A percentile compares a stretch with the other conserved stretches of the same genome.
Conservation (phyloP, 2,329 filamentous ascomycete species). For the Scleromitrula shiraiana region DNA sequence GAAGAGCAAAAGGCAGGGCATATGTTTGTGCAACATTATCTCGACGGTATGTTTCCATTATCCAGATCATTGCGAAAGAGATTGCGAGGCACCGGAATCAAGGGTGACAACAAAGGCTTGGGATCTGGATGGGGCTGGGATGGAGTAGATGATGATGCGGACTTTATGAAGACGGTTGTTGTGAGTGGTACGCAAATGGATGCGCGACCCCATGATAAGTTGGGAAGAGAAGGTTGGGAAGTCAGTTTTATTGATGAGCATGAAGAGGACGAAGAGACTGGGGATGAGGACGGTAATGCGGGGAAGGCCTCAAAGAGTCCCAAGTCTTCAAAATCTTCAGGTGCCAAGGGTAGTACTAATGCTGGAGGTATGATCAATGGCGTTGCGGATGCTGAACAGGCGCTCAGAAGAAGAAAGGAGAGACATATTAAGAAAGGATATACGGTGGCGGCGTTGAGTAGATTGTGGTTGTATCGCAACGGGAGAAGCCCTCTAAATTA, state of each 20-base stretch:
- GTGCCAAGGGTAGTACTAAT: constrained; percentile 1
- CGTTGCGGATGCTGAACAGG: constrained; percentile 9
- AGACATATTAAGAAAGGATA: constrained; percentile 24
- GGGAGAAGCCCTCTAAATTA: constrained; percentile 40
- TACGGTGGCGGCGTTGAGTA: constrained; percentile 52
- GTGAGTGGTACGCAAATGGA: neutral
- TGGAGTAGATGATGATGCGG: neutral
- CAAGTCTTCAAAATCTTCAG: neutral
- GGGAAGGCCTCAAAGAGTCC: constrained; percentile 19
- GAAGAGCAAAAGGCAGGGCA: constrained; percentile 21
- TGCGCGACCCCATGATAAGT: neutral
- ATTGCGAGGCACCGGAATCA: constrained; percentile 16
- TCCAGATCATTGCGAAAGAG: constrained; percentile 1
- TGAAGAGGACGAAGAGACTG: constrained; percentile 33
- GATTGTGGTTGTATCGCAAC: constrained; percentile 56
- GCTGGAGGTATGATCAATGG: neutral
- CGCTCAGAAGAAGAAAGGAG: neutral
- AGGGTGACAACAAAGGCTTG: constrained; percentile 12
- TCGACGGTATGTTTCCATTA: constrained; percentile 29
- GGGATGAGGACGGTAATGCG: constrained; percentile 40
- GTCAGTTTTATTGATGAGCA: neutral
- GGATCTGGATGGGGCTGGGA: neutral
- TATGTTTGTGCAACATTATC: constrained; percentile 30
- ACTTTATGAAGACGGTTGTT: constrained; percentile 21
- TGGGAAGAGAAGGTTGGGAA: constrained; percentile 6